Evolutionary conservation across 495 filamentous ascomycete species (phyloP).

Genomic region (Tuber aestivum): DNA sequence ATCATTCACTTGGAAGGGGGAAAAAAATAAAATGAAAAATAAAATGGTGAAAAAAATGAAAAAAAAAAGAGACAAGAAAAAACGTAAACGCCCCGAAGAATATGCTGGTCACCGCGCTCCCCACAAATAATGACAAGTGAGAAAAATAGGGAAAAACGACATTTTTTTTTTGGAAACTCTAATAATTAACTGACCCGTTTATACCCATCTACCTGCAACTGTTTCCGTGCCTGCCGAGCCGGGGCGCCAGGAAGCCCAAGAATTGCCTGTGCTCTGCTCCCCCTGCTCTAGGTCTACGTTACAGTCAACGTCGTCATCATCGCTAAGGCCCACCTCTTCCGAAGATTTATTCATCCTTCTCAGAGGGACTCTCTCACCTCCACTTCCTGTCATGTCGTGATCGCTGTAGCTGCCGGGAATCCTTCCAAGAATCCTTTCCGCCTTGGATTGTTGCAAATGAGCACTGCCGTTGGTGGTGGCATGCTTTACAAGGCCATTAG

Average conservation of each 20-base stretch:
- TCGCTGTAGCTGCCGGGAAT: conserved; percentile 41
- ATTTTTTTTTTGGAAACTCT: background rate
- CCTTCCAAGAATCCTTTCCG: conserved; percentile 44
- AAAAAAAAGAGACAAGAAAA: background rate
- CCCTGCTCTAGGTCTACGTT: conserved; percentile 25
- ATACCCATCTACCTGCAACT: background rate
- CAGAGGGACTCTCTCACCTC: conserved; percentile 39
- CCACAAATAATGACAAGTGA: background rate
- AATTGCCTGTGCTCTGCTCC: background rate
- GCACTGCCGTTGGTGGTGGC: conserved; percentile 13
- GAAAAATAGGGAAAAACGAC: background rate
- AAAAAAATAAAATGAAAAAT: background rate
- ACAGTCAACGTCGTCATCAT: conserved; percentile 40
- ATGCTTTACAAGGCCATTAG: conserved; percentile 29
- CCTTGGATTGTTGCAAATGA: conserved; percentile 36
- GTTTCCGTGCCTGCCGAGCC: background rate
- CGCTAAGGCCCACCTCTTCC: conserved; percentile 31
- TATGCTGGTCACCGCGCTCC: background rate
- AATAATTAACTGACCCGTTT: background rate
- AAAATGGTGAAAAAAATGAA: background rate
- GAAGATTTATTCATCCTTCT: conserved; percentile 33
- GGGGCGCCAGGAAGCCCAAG: background rate
- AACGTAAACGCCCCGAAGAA: conserved; percentile 1
- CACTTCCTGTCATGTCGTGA: conserved; percentile 8
- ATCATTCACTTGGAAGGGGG: background rate